These are phyloP conservation scores for Xerocomus amazonicus DNA, from an alignment of 1,284 basidiomycete species.

Conservation along the genomic window DNA sequence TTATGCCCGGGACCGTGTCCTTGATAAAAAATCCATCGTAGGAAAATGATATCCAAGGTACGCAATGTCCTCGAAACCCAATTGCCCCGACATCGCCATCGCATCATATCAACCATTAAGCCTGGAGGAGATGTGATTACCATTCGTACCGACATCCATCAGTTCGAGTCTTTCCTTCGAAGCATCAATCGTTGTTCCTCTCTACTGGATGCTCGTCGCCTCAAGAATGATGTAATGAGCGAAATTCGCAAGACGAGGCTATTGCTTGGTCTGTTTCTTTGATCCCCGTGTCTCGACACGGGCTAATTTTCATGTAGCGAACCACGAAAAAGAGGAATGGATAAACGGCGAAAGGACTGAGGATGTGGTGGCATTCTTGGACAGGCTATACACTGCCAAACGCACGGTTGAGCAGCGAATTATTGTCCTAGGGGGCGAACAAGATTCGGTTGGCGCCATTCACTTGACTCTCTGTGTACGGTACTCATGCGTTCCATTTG, in stretches of 20 bases:
- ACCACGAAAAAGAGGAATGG: slow-evolving; percentile 81
- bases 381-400: slow-evolving; percentile 85
- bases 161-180: slow-evolving; percentile 86
- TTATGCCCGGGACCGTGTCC: background rate
- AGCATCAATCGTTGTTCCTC: slow-evolving; percentile 82
- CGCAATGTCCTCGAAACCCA: slow-evolving; percentile 80
- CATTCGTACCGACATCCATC: slow-evolving; percentile 69
- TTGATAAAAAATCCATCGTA: slow-evolving; percentile 28
- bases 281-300: background rate
- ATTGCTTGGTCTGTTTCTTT: slow-evolving; percentile 51
- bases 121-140: slow-evolving; percentile 66
- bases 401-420: slow-evolving; percentile 85
- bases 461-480: background rate
- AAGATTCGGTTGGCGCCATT: slow-evolving; percentile 48
- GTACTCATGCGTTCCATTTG: slow-evolving; percentile 11
- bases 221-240: slow-evolving; percentile 86
- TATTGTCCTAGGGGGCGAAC: slow-evolving; percentile 67
- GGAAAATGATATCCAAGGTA: slow-evolving; percentile 80
- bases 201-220: slow-evolving; percentile 81
- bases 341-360: slow-evolving; percentile 80
- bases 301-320: slow-evolving; percentile 44
- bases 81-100: slow-evolving; percentile 51
- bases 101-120: slow-evolving; percentile 36
- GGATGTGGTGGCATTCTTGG: slow-evolving; percentile 82
- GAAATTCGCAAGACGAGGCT: slow-evolving; percentile 80